Evolutionary conservation across 2,329 filamentous ascomycete species (phyloP), one percentile per base, ranked within the genome.

Genomic region (Colletotrichum cordylinicola): DNA sequence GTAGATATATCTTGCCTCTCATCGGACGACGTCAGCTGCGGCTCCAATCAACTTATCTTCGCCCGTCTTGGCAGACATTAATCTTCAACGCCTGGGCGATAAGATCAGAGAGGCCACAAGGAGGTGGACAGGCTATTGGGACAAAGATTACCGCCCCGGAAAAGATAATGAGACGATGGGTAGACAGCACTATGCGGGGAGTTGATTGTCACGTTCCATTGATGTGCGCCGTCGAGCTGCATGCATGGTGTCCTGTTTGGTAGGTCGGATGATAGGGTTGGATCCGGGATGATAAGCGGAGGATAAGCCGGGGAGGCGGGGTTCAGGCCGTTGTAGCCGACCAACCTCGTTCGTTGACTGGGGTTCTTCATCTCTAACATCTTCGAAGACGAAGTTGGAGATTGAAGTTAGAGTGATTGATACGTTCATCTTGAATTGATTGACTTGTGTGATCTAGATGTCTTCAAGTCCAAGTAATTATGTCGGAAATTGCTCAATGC

Each of bases 211-310:
- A 75, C 55, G 69, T 64, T 58, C 33, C 72, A 62, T 71, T 62
- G 39, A 18, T 18, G 6, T 33, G 39, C 58, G 71, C 66, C 56
- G 71, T 29, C 18, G n/a, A 55, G 61, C 62, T 67, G 72, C 72
- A 62, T 72, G 37, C 72, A 62, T 72, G 37, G 33, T 48, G 35
- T 33, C 52, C 48, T 74, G 21, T 43, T 62, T 35, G 61, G n/a
- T 8, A 55, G 7, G 55, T 55, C 55, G 37, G 35, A n/a, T 69
- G 67, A 69, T 69, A 69, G 55, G 55, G 33, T 29, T 52, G 31
- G 69, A 72, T 72, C 37, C 31, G 39, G 62, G 31, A 33, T 64
- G 69, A 72, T 75, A 72, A 75, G 69, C 52, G 31, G 16, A 43
- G 65, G 65, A 56, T 43, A 64, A 61, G 35, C 61, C 21, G 35